Conservation (phyloP, 2,329 filamentous ascomycete genomes). For the Pseudogymnoascus sp. region DNA sequence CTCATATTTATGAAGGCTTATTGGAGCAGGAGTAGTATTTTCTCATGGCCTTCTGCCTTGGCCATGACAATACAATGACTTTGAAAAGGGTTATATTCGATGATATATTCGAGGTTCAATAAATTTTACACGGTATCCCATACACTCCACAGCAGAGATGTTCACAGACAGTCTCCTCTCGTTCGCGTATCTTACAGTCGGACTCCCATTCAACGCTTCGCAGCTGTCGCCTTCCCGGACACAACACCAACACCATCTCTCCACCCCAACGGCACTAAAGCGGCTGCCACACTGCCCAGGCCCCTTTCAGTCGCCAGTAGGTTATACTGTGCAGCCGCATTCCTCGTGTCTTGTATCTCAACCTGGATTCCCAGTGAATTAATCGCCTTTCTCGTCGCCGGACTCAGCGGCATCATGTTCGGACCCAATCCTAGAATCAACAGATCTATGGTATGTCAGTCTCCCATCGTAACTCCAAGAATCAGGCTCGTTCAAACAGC, state of each 20-base stretch:
- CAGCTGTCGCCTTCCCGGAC: not conserved
- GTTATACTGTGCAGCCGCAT: conserved; percentile 92
- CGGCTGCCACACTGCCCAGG: conserved; percentile 75
- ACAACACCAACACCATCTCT: conserved; percentile 42
- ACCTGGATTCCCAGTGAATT: conserved; percentile 74
- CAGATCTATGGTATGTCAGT: conserved; percentile 51
- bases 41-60: not conserved
- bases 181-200: not conserved
- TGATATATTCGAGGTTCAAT: not conserved
- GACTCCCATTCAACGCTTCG: not conserved
- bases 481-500: not conserved
- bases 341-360: conserved; percentile 85
- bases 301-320: conserved; percentile 90
- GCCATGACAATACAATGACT: not conserved
- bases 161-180: not conserved
- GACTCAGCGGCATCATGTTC: conserved; percentile 67
- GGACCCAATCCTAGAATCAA: conserved; percentile 82
- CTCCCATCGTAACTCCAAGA: not conserved
- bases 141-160: not conserved
- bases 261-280: conserved; percentile 82
- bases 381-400: conserved; percentile 64
- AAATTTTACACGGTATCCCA: not conserved
- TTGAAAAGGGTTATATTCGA: not conserved
- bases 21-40: not conserved
- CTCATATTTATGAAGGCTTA: not conserved